Base-by-base conservation (phyloP, 139 green algal genomes). In the Edaphochlamys debaryana region DNA sequence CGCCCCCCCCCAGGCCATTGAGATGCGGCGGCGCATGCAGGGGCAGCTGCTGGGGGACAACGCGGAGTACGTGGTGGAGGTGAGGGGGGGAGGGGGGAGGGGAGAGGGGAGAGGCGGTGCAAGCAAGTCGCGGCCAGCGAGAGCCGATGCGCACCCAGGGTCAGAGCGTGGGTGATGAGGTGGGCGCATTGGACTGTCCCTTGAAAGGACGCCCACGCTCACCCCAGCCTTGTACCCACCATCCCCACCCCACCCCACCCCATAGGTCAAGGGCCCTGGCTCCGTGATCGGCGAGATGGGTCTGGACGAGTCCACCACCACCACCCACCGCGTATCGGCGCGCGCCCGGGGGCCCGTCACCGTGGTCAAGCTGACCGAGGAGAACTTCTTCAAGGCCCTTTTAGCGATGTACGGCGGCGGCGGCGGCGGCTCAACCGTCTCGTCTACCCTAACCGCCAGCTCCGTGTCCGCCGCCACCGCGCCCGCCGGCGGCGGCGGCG, bases 301-400 rank as follows among this genome's bases (percentile, higher is more conserved):
- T 23, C 38, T 87, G 50, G 76, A 85, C 68, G 69, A n/a, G 5
- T 54, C 40, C n/a, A 3, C 50, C 13, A 36, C 27, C 34, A 48
- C 50, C 38, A 34, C 48, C 25, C 32, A 78, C 79, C 75, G 79
- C 45, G 38, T 67, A 60, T 82, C 54, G 48, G 86, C 86, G 0
- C 68, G 86, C 38, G 80, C 80, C 3, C 70, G 58, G 20, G 80
- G 77, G 19, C 67, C 56, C 38, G 86, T 90, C 27, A 76, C 62
- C 4, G 80, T 87, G 17, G 80, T 87, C 23, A 90, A 80, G 75
- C 52, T 90, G 36, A 90, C 80, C 23, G 86, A 87, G 64, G 86
- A 90, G 76, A 82, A 74, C 76, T 87, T 90, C 74, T 62, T 90
- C 52, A 85, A 87, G 75, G 86, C 80, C 30, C 75, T 90, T 25